Evolutionary conservation across 1,284 basidiomycete species (phyloP), one percentile per base, ranked within the genome.

Genomic region (Flammula alnicola): DNA sequence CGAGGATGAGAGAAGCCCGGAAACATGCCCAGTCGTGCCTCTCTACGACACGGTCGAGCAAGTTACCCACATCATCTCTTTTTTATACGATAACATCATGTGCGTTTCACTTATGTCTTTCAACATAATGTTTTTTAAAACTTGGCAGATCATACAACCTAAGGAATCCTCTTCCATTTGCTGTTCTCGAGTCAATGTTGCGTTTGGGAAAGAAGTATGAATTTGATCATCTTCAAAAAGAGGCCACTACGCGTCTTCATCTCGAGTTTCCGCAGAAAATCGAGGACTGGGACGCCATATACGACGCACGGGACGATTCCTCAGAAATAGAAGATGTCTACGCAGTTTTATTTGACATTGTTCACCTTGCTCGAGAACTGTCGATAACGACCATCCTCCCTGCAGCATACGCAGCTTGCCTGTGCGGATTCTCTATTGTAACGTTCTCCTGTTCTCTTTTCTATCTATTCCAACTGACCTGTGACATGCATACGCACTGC

Each of bases 111-210:
- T 31, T 16, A 9, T 23, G 4, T 36, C 17, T 22, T 9, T 17
- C 20, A 22, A 11, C 8, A n/a, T 12, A 2, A 43, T 23, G 5
- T 5, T 6, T n/a, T 12, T 20, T 3, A n/a, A 30, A 30, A 30
- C 27, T 10, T 4, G n/a, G n/a, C n/a, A 9, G 10, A 8, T 36
- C 8, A n/a, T 16, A n/a, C 2, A 42, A 27, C 12, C 25, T 38
- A 27, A 23, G 14, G 9, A 3, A 37, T 11, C 39, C 30, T 11
- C 16, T 49, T 9, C 16, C 20, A 9, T 6, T 44, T 5, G 8
- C 20, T 14, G 12, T 31, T 30, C 11, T 49, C 20, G 39, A 63
- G 23, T 56, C 61, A 2, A 71, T 50, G 4, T 42, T 37, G 11
- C 35, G 49, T 11, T 4, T 50, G 4, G 49, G 42, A 2, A 31